Percentiles rank a stretch among this genome's conserved stretches.
These are phyloP conservation scores for Rhododendron vialii DNA, from an alignment of 148 eudicot genomes.

Conservation along the genomic window DNA sequence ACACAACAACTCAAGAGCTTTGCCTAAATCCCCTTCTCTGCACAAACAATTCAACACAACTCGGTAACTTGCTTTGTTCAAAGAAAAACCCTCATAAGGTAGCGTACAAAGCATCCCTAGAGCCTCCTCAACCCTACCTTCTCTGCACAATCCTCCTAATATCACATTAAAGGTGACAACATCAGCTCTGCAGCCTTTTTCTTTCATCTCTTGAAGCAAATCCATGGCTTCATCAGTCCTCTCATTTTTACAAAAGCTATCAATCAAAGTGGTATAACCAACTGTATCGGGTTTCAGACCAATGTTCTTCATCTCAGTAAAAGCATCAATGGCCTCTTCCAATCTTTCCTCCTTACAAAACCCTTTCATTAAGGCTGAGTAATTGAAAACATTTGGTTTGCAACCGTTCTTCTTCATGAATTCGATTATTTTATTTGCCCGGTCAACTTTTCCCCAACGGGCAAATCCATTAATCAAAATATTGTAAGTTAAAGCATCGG, in stretches of 20 bases:
- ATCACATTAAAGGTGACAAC: constrained; percentile 62
- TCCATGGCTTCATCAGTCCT: constrained; percentile 56
- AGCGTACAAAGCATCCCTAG: constrained; percentile 65
- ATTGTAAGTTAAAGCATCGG: constrained; percentile 87
- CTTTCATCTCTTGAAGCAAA: constrained; percentile 68
- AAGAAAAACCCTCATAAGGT: constrained; percentile 58
- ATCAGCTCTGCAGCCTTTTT: constrained; percentile 62
- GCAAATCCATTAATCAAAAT: constrained; percentile 79
- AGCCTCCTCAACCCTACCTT: constrained; percentile 57
- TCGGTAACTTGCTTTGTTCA: constrained; percentile 26
- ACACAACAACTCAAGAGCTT: constrained; percentile 50
- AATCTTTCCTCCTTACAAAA: constrained; percentile 65
- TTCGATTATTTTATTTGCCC: constrained; percentile 62
- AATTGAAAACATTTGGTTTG: constrained; percentile 66
- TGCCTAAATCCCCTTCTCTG: constrained; percentile 51
- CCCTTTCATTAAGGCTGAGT: constrained; percentile 76
- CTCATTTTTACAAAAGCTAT: constrained; percentile 53
- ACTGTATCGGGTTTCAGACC: constrained; percentile 74
- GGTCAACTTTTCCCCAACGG: constrained; percentile 62
- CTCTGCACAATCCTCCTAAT: constrained; percentile 62
- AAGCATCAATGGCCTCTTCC: constrained; percentile 56
- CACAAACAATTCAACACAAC: constrained; percentile 31
- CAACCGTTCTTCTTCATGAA: constrained; percentile 90
- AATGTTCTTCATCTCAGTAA: constrained; percentile 52
- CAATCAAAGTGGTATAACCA: constrained; percentile 73